Base-by-base conservation (phyloP, 495 filamentous ascomycete species). In the Pyronema domesticum region DNA sequence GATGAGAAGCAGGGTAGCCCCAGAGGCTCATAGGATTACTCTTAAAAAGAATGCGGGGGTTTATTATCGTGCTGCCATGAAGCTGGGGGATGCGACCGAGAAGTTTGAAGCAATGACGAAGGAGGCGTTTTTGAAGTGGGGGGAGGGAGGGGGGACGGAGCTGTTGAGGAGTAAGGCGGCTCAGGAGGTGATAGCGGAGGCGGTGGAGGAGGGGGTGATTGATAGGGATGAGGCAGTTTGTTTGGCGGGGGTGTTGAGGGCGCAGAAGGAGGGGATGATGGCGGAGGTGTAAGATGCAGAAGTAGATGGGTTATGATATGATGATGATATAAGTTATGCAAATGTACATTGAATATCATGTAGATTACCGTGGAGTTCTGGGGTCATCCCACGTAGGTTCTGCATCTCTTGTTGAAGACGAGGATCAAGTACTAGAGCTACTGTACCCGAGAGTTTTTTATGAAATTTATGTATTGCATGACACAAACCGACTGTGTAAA, bases 21-120 rank as follows among this genome's bases (percentile, higher is more conserved):
- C 50, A 6, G 73, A 76, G 5, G 63, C 68, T 51, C 73, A 75
- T 51, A 73, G 65, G 30, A 60, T 60, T 1, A 72, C 70, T 13
- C 69, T 83, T 43, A 55, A 81, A 17, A 72, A 72, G 37, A 85
- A 85, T 58, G 79, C 81, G 3, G 74, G 74, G 35, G 76, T 78
- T 8, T 83, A 77, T 57, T 85, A 81, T 59, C 70, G 77, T 40
- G 79, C 79, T 30, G 80, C 79, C 0, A 71, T 70, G 44, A 72
- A 68, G 36, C 57, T 79, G 23, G 73, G 39, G 14, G 47, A 54
- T 34, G 54, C 36, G 37, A 51, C 49, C 14, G 23, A 58, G 15
- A 55, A 48, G 40, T 58, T 23, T 15, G 62, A 64, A 37, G 62
- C 61, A 0, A 42, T 9, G 14, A 49, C 60, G 37, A 64, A 64